These are phyloP conservation scores for Boletales sp. DNA, from an alignment of 768 basidiomycete species.

Conservation along the genomic window DNA sequence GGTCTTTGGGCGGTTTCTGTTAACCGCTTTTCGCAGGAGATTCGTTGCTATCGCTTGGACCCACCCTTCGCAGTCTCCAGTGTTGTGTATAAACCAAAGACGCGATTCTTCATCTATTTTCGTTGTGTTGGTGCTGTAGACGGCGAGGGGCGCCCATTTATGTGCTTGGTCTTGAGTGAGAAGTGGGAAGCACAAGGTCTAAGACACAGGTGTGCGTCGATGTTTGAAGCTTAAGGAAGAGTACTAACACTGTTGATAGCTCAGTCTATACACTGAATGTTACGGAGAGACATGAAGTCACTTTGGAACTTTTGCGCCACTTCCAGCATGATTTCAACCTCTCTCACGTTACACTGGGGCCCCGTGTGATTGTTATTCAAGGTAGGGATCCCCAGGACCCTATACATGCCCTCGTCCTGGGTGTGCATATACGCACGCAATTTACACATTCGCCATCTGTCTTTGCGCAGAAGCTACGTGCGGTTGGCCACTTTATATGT, in stretches of 20 bases:
- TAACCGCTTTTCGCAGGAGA: not conserved
- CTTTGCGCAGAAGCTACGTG: no score
- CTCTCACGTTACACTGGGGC: slow-evolving; percentile 8
- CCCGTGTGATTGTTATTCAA: slow-evolving; percentile 9
- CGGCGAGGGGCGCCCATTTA: slow-evolving; percentile 12
- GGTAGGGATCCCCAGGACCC: not conserved
- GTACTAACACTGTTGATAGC: not conserved
- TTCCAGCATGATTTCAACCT: slow-evolving; percentile 3
- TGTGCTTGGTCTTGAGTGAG: slow-evolving; percentile 13
- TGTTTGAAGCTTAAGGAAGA: no score
- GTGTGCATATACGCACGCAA: slow-evolving; percentile 9
- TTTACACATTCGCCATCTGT: slow-evolving; percentile 2
- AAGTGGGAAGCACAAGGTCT: not conserved
- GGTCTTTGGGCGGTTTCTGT: not conserved
- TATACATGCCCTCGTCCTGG: slow-evolving; percentile 5
- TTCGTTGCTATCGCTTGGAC: not conserved
- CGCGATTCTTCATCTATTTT: not conserved
- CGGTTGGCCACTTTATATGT: no score
- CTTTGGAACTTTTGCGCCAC: slow-evolving; percentile 15
- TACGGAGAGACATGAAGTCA: not conserved
- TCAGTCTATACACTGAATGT: slow-evolving; percentile 2
- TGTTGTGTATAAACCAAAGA: not conserved
- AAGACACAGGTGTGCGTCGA: slow-evolving; percentile 2
- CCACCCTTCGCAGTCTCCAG: not conserved
- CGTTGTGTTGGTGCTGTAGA: slow-evolving; percentile 11